Evolutionary conservation across 257 asterid genomes (phyloP).

Genomic region (Jacaranda mimosifolia): DNA sequence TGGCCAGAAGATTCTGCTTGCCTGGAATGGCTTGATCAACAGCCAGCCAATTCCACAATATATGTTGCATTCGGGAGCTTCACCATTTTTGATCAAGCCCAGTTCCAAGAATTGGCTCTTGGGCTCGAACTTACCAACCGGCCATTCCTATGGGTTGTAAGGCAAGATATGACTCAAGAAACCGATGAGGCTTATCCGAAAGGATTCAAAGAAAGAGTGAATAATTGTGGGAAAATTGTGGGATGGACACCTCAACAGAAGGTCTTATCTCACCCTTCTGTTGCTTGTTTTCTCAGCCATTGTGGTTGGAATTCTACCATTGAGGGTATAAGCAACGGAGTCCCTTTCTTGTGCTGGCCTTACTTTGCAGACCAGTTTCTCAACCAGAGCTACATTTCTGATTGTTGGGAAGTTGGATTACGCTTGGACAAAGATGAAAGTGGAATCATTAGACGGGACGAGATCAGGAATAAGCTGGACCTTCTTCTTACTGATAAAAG

Average conservation of each 20-base stretch:
- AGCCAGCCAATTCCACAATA: constrained; percentile 43
- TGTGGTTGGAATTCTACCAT: constrained; percentile 73
- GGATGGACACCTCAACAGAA: constrained; percentile 66
- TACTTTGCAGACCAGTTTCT: constrained; percentile 61
- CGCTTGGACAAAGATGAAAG: constrained; percentile 39
- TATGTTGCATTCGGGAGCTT: constrained; percentile 72
- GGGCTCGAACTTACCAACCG: constrained; percentile 59
- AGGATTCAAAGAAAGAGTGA: constrained; percentile 53
- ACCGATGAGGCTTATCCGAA: constrained; percentile 41
- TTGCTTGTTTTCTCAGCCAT: constrained; percentile 65
- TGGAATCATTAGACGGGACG: constrained; percentile 43
- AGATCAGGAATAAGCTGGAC: constrained; percentile 48
- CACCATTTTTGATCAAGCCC: constrained; percentile 49
- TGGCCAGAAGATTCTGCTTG: too few relatives aligned
- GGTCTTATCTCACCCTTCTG: constrained; percentile 55
- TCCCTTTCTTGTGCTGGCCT: constrained; percentile 71
- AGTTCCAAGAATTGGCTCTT: constrained; percentile 63
- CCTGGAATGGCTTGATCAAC: too few relatives aligned
- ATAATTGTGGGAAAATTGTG: constrained; percentile 41
- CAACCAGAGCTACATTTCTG: constrained; percentile 56
- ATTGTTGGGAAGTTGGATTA: constrained; percentile 57
- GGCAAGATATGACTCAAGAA: constrained; percentile 43
- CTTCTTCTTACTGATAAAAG: constrained; percentile 36
- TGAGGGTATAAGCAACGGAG: constrained; percentile 58
- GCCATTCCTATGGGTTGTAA: too few relatives aligned